Evolutionary conservation across 1,284 basidiomycete genomes (phyloP).

Genomic region (Pulchroboletus neoregius): DNA sequence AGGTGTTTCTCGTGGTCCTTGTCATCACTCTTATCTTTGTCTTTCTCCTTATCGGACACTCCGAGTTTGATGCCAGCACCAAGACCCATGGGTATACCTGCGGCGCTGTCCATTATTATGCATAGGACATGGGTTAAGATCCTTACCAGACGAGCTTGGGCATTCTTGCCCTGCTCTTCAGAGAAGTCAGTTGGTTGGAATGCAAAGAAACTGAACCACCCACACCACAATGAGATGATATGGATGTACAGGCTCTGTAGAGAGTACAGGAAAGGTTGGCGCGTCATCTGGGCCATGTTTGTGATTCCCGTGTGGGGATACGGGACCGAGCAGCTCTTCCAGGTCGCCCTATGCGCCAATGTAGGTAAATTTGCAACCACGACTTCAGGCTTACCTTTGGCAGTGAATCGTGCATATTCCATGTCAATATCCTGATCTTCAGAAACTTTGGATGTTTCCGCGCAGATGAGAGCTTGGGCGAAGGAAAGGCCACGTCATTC

Average conservation of each 20-base stretch:
- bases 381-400: constrained; percentile 52
- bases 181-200: constrained; percentile 14
- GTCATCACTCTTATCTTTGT: constrained; percentile 39
- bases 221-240: constrained; percentile 80
- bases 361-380: neutral
- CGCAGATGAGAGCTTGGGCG: constrained; percentile 25
- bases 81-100: constrained; percentile 71
- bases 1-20: constrained; percentile 35
- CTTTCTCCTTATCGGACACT: constrained; percentile 47
- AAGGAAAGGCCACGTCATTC: constrained; percentile 19
- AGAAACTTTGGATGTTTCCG: constrained; percentile 40
- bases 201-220: constrained; percentile 28
- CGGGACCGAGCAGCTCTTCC: constrained; percentile 66
- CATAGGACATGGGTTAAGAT: neutral
- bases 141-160: constrained; percentile 61
- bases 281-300: constrained; percentile 25
- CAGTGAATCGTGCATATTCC: constrained; percentile 79
- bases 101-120: constrained; percentile 5
- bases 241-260: constrained; percentile 56
- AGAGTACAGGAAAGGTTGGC: constrained; percentile 46
- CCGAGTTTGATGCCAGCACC: constrained; percentile 70
- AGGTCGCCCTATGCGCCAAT: constrained; percentile 59
- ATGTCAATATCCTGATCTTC: constrained; percentile 50
- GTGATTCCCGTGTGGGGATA: constrained; percentile 47
- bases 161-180: constrained; percentile 79